phyloP scores from a whole-genome alignment of 2,329 filamentous ascomycete species.

The Calonectria fujianensis region DNA sequence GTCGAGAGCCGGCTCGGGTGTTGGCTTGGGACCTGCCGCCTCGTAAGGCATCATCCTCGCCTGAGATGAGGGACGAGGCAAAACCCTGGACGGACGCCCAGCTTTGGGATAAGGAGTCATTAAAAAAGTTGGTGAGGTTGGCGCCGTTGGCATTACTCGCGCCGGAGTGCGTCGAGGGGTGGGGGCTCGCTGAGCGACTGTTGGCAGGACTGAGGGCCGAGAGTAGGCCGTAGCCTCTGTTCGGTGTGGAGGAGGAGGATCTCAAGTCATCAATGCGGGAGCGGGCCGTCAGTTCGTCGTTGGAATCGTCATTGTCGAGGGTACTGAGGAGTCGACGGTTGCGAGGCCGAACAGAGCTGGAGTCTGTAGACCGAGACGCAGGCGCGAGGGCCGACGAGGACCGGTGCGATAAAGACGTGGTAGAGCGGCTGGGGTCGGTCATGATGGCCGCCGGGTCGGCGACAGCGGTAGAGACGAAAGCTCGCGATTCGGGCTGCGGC shows the following conservation, averaged over 20 bases:
- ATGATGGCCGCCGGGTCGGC: conserved; percentile 61
- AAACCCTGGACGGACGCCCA: conserved; percentile 75
- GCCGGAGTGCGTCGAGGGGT: conserved; percentile 65
- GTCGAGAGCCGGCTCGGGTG: conserved; percentile 48
- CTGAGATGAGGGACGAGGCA: conserved; percentile 66
- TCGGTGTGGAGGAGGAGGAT: conserved; percentile 55
- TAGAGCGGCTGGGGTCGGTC: conserved; percentile 58
- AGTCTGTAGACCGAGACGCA: conserved; percentile 64
- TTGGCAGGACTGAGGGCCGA: conserved; percentile 60
- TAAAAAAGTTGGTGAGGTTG: conserved; percentile 65
- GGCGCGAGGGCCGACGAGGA: conserved; percentile 68
- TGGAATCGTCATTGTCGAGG: conserved; percentile 53
- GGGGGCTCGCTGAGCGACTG: conserved; percentile 69
- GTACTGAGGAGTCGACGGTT: conserved; percentile 67
- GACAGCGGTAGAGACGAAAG: conserved; percentile 57
- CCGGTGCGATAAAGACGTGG: conserved; percentile 60
- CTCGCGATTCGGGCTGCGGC: conserved; percentile 54
- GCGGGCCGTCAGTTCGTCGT: conserved; percentile 47
- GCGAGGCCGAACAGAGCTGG: conserved; percentile 67
- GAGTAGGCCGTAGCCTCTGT: conserved; percentile 58
- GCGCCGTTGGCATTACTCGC: conserved; percentile 59
- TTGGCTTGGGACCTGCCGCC: conserved; percentile 49
- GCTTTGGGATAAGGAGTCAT: conserved; percentile 71
- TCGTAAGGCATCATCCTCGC: conserved; percentile 49
- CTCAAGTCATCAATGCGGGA: conserved; percentile 48